Conservation (phyloP, 305 asterid species). For the Fraxinus sp. region DNA sequence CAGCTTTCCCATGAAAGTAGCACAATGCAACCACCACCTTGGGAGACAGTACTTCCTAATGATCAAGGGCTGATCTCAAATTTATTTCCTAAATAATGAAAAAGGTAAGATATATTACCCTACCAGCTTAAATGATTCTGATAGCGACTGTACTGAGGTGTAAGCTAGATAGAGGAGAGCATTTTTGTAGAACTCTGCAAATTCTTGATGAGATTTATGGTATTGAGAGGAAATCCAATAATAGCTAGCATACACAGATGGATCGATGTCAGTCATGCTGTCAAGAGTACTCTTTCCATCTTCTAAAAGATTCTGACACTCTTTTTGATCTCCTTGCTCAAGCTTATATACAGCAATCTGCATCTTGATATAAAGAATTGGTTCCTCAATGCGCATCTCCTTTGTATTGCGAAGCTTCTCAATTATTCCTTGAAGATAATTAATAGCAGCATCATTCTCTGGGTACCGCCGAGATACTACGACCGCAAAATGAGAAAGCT, state of each 20-base stretch:
- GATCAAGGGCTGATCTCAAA: neutral
- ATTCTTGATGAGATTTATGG: conserved; percentile 73
- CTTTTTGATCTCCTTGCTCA: conserved; percentile 76
- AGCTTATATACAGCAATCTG: conserved; percentile 79
- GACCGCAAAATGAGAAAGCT: conserved; percentile 94
- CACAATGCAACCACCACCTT: neutral
- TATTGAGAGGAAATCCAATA: conserved; percentile 93
- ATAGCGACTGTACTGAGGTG: conserved; percentile 78
- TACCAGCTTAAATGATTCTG: conserved; percentile 92
- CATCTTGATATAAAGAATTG: conserved; percentile 76
- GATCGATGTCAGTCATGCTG: conserved; percentile 98
- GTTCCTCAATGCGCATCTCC: conserved; percentile 79
- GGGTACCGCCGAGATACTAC: conserved; percentile 77
- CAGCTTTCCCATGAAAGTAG: neutral
- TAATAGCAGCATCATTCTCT: conserved; percentile 73
- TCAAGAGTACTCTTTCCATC: conserved; percentile 87
- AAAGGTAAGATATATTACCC: neutral
- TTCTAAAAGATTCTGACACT: conserved; percentile 72
- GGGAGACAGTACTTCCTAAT: conserved; percentile 2
- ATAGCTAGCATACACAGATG: conserved; percentile 84
- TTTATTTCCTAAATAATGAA: conserved; percentile 5
- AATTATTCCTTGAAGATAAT: conserved; percentile 79
- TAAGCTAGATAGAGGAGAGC: conserved; percentile 93
- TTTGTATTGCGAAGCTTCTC: conserved; percentile 75
- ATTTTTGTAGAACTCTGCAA: conserved; percentile 85